Base-by-base conservation (phyloP, 108 stramenopile species). In the Fragilariopsis cylindrus region DNA sequence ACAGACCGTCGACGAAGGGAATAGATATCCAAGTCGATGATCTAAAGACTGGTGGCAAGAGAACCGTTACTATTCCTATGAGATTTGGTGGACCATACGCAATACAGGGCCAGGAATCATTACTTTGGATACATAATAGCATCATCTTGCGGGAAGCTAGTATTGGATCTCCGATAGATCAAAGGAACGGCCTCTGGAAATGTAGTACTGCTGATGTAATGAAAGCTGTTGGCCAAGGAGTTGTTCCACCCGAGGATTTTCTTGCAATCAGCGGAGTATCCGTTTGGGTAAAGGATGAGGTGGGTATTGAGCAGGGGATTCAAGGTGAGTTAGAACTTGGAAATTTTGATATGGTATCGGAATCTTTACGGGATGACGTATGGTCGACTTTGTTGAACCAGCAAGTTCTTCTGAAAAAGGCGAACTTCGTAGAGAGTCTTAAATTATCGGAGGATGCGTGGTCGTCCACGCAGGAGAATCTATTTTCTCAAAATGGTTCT, bases 51-150 rank as follows among this genome's bases (percentile, higher is more conserved):
- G 77, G 77, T 13, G 49, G 57, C 15, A 43, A 62, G 52, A 72
- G 55, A 21, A 60, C 57, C 49, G 74, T 78, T 45, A 70, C 60
- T 19, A 66, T 93, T 46, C 88, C 88, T 78, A 44, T 95, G 91
- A 82, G 90, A n/a, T 93, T 81, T 71, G 94, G 94, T 9, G 94
- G 94, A n/a, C 90, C 90, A 65, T 95, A 87, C 73, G 67, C 87
- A 4, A 87, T 87, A 64, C 86, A 89, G 7, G 57, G 63, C 6
- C 69, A 87, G 50, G 80, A 77, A 50, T 74, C 86, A 13, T 57
- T 95, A 4, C 67, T 95, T 18, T 95, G 92, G 92, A 76, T 95
- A 5, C 94, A 95, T 71, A 76, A 62, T 60, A 86, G 83, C 64
- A 71, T 70, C 15, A 66, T 58, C 4, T 75, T 95, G 21, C 73